These are phyloP conservation scores for Chaetoceros muelleri DNA, from an alignment of 108 stramenopile species.

Conservation along the genomic window DNA sequence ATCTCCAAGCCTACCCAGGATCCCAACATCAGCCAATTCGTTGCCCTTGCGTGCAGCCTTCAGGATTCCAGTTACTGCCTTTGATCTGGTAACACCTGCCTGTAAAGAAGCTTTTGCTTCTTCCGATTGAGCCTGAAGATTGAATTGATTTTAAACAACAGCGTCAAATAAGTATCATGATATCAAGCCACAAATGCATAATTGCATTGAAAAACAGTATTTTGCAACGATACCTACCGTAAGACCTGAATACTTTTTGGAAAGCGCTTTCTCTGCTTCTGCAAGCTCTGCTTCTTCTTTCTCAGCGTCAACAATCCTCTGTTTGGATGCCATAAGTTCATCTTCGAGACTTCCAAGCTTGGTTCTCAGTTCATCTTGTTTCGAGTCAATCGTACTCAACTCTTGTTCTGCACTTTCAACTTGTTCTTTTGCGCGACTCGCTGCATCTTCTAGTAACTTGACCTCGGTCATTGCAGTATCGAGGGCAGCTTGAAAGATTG, in stretches of 20 bases:
- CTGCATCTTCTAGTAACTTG: constrained; percentile 68
- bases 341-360: constrained; percentile 33
- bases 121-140: constrained; percentile 49
- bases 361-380: constrained; percentile 35
- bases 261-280: constrained; percentile 31
- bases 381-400: constrained; percentile 47
- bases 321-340: constrained; percentile 33
- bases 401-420: constrained; percentile 64
- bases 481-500: constrained; percentile 56
- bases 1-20: constrained; percentile 95
- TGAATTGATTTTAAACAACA: background rate
- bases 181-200: background rate
- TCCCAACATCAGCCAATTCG: constrained; percentile 67
- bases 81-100: constrained; percentile 31
- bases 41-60: constrained; percentile 76
- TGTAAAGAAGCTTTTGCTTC: constrained; percentile 65
- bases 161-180: background rate
- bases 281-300: constrained; percentile 41
- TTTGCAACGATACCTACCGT: constrained; percentile 36
- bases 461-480: constrained; percentile 80
- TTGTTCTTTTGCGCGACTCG: constrained; percentile 55
- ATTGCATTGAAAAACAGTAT: background rate
- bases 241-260: constrained; percentile 35
- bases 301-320: constrained; percentile 34
- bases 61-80: constrained; percentile 70